phyloP scores from a whole-genome alignment of 352 stramenopile species.

The Phytophthora tentaculata region DNA sequence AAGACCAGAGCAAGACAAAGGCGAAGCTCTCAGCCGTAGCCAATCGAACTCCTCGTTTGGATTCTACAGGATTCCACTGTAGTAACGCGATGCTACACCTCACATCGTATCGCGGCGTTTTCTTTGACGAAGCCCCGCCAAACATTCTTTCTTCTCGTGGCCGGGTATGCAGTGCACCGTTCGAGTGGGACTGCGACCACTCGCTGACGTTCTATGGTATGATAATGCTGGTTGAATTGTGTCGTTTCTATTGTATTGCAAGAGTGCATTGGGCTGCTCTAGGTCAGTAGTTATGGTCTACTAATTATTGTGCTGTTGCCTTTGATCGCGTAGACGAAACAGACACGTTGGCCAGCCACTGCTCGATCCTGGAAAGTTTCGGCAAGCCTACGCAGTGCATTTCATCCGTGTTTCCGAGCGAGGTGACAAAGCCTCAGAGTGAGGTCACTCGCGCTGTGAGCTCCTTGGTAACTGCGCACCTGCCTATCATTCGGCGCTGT shows the following conservation, averaged over 20 bases:
- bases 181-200: conserved; percentile 24
- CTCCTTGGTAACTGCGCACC: conserved; percentile 31
- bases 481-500: conserved; percentile 40
- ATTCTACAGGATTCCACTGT: too few relatives aligned
- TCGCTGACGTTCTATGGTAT: conserved; percentile 46
- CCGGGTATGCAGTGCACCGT: conserved; percentile 18
- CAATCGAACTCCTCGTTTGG: neutral
- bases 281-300: neutral
- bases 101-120: conserved; percentile 41
- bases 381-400: conserved; percentile 41
- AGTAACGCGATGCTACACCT: conserved; percentile 24
- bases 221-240: conserved; percentile 10
- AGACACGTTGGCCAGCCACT: conserved; percentile 30
- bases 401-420: conserved; percentile 37
- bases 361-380: conserved; percentile 41
- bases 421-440: conserved; percentile 27
- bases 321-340: conserved; percentile 36
- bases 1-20: neutral
- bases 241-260: neutral
- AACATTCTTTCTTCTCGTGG: conserved; percentile 25
- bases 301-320: conserved; percentile 14
- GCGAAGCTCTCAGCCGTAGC: neutral
- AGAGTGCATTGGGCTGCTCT: neutral
- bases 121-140: conserved; percentile 23
- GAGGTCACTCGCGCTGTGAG: conserved; percentile 38